phyloP scores from a whole-genome alignment of 768 basidiomycete species.

The Boletus sp. region DNA sequence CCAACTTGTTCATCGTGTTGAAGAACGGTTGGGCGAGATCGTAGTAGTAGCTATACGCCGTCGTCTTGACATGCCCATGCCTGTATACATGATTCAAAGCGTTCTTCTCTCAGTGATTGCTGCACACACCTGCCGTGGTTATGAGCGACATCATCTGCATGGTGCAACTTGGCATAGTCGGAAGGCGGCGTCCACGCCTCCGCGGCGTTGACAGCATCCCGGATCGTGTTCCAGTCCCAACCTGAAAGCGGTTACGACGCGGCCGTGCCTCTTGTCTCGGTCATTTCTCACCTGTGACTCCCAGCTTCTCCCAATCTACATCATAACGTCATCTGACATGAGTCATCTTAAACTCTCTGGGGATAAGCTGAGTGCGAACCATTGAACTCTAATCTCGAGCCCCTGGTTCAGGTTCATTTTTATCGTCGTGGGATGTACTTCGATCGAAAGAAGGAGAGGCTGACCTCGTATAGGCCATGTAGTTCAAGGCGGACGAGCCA shows the following conservation, averaged over 20 bases:
- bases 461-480: conserved; percentile 13
- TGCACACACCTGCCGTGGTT: conserved; percentile 15
- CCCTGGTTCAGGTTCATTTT: background rate
- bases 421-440: background rate
- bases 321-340: background rate
- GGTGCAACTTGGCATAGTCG: conserved; percentile 9
- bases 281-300: conserved; percentile 12
- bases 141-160: conserved; percentile 7
- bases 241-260: conserved; percentile 3
- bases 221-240: conserved; percentile 15
- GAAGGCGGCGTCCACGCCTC: conserved; percentile 18
- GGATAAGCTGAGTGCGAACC: background rate
- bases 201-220: conserved; percentile 8
- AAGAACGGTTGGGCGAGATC: conserved; percentile 14
- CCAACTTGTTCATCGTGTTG: conserved; percentile 16
- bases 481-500: conserved; percentile 12
- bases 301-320: conserved; percentile 13
- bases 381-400: conserved; percentile 16
- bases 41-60: conserved; percentile 18
- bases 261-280: background rate
- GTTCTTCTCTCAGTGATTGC: background rate
- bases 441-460: background rate
- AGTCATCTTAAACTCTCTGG: background rate
- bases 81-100: background rate
- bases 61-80: conserved; percentile 13